These are phyloP conservation scores for Phylloporus sp. DNA, from an alignment of 768 basidiomycete species.

Conservation along the genomic window DNA sequence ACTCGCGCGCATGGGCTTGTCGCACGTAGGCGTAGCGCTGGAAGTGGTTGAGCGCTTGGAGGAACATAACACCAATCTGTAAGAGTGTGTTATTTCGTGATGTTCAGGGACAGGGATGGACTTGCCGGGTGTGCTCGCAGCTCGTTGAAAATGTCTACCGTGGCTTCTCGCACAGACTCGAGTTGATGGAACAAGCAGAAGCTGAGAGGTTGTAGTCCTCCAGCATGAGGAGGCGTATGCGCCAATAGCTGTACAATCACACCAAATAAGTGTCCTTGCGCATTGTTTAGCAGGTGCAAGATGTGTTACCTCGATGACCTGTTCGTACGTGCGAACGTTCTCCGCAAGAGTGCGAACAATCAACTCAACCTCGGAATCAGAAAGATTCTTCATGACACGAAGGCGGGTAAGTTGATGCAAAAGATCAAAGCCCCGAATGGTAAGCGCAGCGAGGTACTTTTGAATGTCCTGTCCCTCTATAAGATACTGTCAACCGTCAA, in stretches of 20 bases:
- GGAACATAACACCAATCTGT: constrained; percentile 75
- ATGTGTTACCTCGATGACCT: constrained; percentile 74
- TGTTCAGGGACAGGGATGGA: constrained; percentile 1
- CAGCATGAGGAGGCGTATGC: constrained; percentile 65
- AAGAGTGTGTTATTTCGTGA: background rate
- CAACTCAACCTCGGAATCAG: constrained; percentile 66
- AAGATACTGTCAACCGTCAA: background rate
- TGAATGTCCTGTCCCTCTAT: constrained; percentile 58
- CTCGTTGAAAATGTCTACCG: constrained; percentile 81
- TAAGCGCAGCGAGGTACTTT: constrained; percentile 46
- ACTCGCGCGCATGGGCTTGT: constrained; percentile 69
- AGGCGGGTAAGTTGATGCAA: constrained; percentile 82
- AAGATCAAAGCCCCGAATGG: constrained; percentile 81
- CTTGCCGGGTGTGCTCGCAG: constrained; percentile 73
- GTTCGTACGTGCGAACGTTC: constrained; percentile 75
- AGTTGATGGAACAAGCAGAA: constrained; percentile 91
- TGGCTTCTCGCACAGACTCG: constrained; percentile 68
- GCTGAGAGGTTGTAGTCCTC: constrained; percentile 80
- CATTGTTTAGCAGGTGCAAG: background rate
- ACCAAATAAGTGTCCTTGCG: background rate
- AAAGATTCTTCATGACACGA: constrained; percentile 65
- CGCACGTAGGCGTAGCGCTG: constrained; percentile 86
- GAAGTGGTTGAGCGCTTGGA: constrained; percentile 82
- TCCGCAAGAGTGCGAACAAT: constrained; percentile 76
- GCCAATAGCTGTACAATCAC: constrained; percentile 64